Conservation (phyloP, 2,329 filamentous ascomycete species). For the Botrytis medusae region DNA sequence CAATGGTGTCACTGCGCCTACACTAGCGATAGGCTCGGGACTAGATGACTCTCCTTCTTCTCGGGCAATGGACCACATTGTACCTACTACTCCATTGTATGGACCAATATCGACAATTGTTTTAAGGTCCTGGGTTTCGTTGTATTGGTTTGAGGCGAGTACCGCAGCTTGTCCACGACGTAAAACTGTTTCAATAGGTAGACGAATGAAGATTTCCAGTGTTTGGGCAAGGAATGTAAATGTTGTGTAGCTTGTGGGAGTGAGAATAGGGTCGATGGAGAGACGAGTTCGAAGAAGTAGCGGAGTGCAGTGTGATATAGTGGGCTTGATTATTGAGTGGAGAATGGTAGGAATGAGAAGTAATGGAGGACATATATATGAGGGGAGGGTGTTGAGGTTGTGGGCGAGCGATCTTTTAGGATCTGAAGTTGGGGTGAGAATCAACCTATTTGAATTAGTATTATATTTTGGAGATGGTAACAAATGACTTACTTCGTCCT, state of each 20-base stretch:
- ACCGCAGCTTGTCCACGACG: constrained; percentile 82
- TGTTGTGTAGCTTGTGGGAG: constrained; percentile 78
- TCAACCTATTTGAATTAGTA: constrained; percentile 58
- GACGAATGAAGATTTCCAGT: constrained; percentile 77
- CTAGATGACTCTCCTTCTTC: constrained; percentile 71
- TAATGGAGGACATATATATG: constrained; percentile 67
- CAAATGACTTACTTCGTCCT: constrained; percentile 60
- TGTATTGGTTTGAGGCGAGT: constrained; percentile 43
- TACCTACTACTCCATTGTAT: constrained; percentile 85
- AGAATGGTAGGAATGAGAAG: constrained; percentile 83
- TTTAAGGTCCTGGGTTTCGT: constrained; percentile 42
- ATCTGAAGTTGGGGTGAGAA: constrained; percentile 76
- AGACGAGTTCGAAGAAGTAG: constrained; percentile 84
- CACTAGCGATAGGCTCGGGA: constrained; percentile 8
- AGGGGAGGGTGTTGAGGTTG: constrained; percentile 75
- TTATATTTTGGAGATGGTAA: neutral
- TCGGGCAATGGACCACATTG: constrained; percentile 81
- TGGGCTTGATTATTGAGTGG: constrained; percentile 78
- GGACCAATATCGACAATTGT: constrained; percentile 77
- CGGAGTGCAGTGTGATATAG: constrained; percentile 79
- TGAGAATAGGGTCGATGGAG: constrained; percentile 76
- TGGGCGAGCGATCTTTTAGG: constrained; percentile 73
- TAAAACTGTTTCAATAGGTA: constrained; percentile 89
- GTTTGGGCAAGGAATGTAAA: constrained; percentile 79
- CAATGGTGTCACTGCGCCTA: constrained; percentile 8